phyloP scores from a whole-genome alignment of 495 filamentous ascomycete genomes.

The Daldinia grandis region DNA sequence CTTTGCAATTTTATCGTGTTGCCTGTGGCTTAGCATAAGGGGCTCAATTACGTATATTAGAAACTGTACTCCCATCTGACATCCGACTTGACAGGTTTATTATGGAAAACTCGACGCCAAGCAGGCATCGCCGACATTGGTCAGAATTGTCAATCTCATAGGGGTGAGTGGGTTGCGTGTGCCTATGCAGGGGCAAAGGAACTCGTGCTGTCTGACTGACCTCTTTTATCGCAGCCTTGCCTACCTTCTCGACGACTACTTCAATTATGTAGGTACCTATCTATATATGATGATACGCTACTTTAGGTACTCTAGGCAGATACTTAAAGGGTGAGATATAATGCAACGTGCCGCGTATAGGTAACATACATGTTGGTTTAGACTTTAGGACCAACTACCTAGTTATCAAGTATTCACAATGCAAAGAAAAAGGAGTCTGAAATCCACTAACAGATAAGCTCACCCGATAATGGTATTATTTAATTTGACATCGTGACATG shows the following conservation, averaged over 20 bases:
- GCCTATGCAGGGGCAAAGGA: slow-evolving; percentile 44
- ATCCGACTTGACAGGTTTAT: slow-evolving; percentile 5
- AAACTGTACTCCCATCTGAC: slow-evolving; percentile 10
- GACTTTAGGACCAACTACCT: not conserved
- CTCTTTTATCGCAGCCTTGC: slow-evolving; percentile 4
- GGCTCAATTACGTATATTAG: slow-evolving; percentile 28
- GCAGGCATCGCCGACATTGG: slow-evolving; percentile 45
- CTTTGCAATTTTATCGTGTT: not conserved
- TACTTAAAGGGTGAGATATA: not conserved
- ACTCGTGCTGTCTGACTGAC: slow-evolving; percentile 26
- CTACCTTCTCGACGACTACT: not conserved
- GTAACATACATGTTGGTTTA: not conserved
- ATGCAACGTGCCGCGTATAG: not conserved
- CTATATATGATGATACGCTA: not conserved
- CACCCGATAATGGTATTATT: slow-evolving; percentile 20
- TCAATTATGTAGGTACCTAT: not conserved
- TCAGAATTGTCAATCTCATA: slow-evolving; percentile 37
- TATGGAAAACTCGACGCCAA: slow-evolving; percentile 40
- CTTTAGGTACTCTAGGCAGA: not conserved
- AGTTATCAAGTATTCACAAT: not conserved
- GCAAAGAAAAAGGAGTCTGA: not conserved
- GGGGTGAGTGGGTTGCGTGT: slow-evolving; percentile 46
- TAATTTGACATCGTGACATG: slow-evolving; percentile 25
- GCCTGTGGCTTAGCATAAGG: slow-evolving; percentile 14
- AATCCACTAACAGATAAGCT: not conserved